Evolutionary conservation across 1,139 yeast genomes (phyloP), one percentile per base, ranked within the genome.

Genomic region (Suhomyces atakaporum): DNA sequence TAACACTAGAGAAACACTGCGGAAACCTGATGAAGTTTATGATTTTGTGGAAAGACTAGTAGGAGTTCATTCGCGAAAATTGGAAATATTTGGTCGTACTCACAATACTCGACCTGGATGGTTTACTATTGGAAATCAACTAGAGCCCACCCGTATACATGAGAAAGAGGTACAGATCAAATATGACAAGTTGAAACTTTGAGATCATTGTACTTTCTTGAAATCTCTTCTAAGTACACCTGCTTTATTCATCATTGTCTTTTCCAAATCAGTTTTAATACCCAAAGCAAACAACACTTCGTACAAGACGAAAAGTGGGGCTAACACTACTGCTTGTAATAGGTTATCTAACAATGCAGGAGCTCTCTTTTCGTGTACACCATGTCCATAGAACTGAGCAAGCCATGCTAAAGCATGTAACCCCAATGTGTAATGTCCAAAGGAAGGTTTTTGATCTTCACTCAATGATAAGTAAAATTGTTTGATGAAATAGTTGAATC

Each of bases 361-460:
- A 1, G 90, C 86, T 33, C 90, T 71, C 43, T 73, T 73, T 56
- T 92, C 98, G 51, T 79, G 86, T 12, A 77, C 73, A 2, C 85
- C 92, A 55, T 92, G 97, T 4, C 97, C 97, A 41, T 84, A 70
- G 59, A 92, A 89, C 55, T 92, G 97, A n/a, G 80, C 80, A 14
- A 80, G 52, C 97, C 98, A 92, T 10, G 85, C 67, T 2, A 60
- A 31, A 0, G 73, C 56, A 56, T 84, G 85, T 18, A 75, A 47
- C 0, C 43, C 50, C 20, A 63, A 42, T 3, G 77, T 70, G 30
- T 46, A 52, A 29, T 50, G 52, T 38, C 54, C 47, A 36, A 65
- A 70, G 20, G 41, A 50, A 9, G 38, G 32, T 20, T 42, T 32
- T 49, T 2, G 69, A 4, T 43, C 26, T 1, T 44, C 29, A 11